Evolutionary conservation across 805 yeast species (phyloP), one percentile per base, ranked within the genome.

Genomic region (Hanseniaspora valbyensis): DNA sequence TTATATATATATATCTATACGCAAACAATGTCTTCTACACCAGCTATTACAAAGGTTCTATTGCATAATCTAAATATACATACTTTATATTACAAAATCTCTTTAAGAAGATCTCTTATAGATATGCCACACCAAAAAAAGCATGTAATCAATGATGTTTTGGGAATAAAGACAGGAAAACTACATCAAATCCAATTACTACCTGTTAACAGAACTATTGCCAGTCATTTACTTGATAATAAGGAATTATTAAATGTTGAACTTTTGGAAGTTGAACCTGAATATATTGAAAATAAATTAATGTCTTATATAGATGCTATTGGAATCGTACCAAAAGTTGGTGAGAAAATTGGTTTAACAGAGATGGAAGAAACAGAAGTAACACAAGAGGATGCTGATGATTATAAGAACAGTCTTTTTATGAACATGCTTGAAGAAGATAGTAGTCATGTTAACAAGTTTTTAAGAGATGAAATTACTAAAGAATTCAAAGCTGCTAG

Each of bases 101-200:
- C 44, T 18, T 26, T 48, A n/a, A 48, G 38, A 40, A 48, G 51
- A 48, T 48, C 51, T 25, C 38, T 48, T 16, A 34, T 40, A 32
- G 51, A 48, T 33, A 38, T 48, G 21, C 38, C 51, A 25, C 51
- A 48, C 25, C 19, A 14, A 21, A 40, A 48, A n/a, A 48, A 33
- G 25, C 34, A 34, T 13, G 29, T 48, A 2, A 22, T 48, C n/a
- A 14, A 33, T 13, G 28, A 48, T 19, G 29, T 40, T 19, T 39
- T 39, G 32, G 51, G 51, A 8, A 40, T 48, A 10, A 33, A 28
- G 2, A 32, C 33, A 9, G 34, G 36, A 18, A 48, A 48, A n/a
- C 10, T 48, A n/a, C 37, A 48, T 26, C 42, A 48, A 16, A 10
- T 48, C 13, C 38, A 40, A 28, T 16, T 48, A 40, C 30, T 48